Percentiles rank a stretch among this genome's conserved stretches.
phyloP scores from a whole-genome alignment of 352 stramenopile species.

The Pythium graminicola region DNA sequence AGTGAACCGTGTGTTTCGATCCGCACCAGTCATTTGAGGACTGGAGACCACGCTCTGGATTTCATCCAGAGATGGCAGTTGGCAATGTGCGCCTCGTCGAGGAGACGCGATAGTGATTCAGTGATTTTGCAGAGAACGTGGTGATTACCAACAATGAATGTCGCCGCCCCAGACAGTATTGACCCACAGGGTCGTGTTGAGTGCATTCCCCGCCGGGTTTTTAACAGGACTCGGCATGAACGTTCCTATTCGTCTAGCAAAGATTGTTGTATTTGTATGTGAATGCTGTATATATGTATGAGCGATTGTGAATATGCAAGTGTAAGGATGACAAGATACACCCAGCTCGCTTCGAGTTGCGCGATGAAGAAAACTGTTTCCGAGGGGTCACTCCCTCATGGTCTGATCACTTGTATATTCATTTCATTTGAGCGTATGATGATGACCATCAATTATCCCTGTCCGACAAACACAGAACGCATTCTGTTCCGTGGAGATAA shows the following conservation, averaged over 20 bases:
- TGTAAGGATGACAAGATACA: conserved; percentile 88
- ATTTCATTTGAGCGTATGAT: conserved; percentile 44
- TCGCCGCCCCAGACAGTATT: conserved; percentile 86
- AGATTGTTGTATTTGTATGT: conserved; percentile 14
- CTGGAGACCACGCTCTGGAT: background rate
- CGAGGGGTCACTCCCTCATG: conserved; percentile 85
- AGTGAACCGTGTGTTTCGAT: no score
- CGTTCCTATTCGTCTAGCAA: conserved; percentile 34
- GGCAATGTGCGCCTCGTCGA: conserved; percentile 10
- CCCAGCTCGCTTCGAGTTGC: conserved; percentile 86
- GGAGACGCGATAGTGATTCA: background rate
- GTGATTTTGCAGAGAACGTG: conserved; percentile 42
- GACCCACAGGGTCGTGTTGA: conserved; percentile 67
- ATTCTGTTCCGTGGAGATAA: conserved; percentile 81
- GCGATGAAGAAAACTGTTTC: conserved; percentile 86
- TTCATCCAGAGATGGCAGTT: conserved; percentile 6
- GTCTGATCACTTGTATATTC: conserved; percentile 54
- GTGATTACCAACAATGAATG: conserved; percentile 86
- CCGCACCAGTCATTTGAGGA: conserved; percentile 24
- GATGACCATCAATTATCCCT: conserved; percentile 86
- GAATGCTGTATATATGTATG: conserved; percentile 22
- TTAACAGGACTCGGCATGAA: conserved; percentile 85
- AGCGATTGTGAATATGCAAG: conserved; percentile 26
- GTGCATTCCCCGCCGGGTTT: conserved; percentile 70
- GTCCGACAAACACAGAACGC: conserved; percentile 77